Base-by-base conservation (phyloP, 345 rosid species). In the Aegle marmelos region DNA sequence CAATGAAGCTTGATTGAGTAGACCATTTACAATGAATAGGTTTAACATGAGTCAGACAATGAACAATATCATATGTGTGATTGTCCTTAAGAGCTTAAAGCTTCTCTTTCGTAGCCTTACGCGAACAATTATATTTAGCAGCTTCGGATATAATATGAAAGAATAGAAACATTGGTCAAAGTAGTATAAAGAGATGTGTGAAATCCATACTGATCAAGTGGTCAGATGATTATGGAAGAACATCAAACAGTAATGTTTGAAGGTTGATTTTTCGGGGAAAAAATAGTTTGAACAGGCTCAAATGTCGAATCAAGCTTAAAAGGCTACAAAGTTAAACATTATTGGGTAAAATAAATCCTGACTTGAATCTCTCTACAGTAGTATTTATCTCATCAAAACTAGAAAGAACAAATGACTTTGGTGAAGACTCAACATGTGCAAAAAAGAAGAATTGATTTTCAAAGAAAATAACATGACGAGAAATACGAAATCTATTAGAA, bases 11-110 rank as follows among this genome's bases (percentile, higher is more conserved):
- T 60, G 27, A 60, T 60, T 27, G 64, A 60, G 30, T 60, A 76
- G 2, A 76, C 66, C 66, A 76, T 36, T 76, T 76, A 17, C 70
- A 41, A 3, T 67, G 30, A 54, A 76, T 68, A 8, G 50, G 24
- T 4, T 73, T 65, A 25, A 73, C 50, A 7, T 30, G 14, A 17
- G 33, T 0, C 8, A 56, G 30, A 68, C 57, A 76, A 4, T 33
- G 11, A 28, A 76, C 9, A 64, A 19, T 56, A 14, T 68, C 30
- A 4, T 41, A 68, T 9, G 6, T 34, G 3, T 73, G 66, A 72
- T 79, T 78, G 0, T 68, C 70, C 9, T 25, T 7, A 1, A 75
- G 45, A 14, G 70, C 61, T 8, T 28, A 28, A 30, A 76, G n/a
- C 34, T 76, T 30, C 0, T 65, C 71, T 30, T 65, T 4, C 54